Evolutionary conservation across 441 rosid species (phyloP).

Genomic region (Gossypium davidsonii): DNA sequence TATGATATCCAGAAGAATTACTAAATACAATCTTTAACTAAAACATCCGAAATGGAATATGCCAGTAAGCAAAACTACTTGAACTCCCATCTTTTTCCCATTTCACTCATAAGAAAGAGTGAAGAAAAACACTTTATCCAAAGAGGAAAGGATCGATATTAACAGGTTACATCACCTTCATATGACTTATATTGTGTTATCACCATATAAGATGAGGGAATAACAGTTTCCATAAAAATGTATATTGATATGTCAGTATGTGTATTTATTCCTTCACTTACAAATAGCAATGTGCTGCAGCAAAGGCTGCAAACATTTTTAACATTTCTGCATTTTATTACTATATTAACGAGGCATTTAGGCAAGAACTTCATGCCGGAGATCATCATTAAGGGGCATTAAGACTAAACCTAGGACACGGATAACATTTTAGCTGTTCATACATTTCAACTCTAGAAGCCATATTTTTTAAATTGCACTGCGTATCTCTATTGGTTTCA

Average conservation of each 20-base stretch:
- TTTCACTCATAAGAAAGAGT: not conserved
- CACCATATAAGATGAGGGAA: not conserved
- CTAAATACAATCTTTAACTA: not conserved
- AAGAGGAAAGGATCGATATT: not conserved
- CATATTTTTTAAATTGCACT: not conserved
- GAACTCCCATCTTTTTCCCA: not conserved
- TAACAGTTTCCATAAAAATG: not conserved
- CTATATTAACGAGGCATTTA: not conserved
- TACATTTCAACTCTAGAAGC: not conserved
- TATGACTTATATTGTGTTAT: not conserved
- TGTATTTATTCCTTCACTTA: not conserved
- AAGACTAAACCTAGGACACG: not conserved
- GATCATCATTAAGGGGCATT: not conserved
- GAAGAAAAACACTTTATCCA: not conserved
- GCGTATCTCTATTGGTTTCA: not conserved
- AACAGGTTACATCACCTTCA: slow-evolving; percentile 4
- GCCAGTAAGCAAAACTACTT: not conserved
- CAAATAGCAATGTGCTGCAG: not conserved
- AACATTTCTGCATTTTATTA: not conserved
- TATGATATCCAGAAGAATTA: not conserved
- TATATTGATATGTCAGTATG: not conserved
- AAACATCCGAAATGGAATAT: slow-evolving; percentile 9
- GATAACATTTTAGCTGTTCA: not conserved
- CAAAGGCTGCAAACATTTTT: not conserved
- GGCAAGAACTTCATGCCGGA: not conserved